These are phyloP conservation scores for Apiospora hydei DNA, from an alignment of 2,329 filamentous ascomycete genomes.

Conservation along the genomic window DNA sequence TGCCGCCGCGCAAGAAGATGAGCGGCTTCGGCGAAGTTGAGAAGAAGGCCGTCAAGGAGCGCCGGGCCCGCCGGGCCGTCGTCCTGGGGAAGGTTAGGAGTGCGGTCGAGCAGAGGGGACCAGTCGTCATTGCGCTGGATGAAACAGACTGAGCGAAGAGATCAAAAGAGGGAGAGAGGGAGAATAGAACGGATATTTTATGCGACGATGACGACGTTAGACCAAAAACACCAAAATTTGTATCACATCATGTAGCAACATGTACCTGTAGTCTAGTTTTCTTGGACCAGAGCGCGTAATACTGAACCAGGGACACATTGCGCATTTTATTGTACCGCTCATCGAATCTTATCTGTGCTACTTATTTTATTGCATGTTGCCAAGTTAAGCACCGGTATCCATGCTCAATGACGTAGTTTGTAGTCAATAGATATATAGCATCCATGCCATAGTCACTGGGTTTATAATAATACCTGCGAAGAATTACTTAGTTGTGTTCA, in stretches of 20 bases:
- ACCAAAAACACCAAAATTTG: constrained; percentile 7
- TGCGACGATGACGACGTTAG: constrained; percentile 9
- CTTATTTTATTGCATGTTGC: not conserved
- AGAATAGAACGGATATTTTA: not conserved
- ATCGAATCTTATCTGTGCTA: too few species aligned
- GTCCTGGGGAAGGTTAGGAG: constrained; percentile 60
- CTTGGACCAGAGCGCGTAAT: not conserved
- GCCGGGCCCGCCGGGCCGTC: constrained; percentile 59
- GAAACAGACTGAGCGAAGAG: not conserved
- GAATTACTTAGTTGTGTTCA: too few species aligned
- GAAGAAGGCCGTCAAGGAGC: constrained; percentile 62
- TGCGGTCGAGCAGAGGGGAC: constrained; percentile 58
- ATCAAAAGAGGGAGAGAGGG: not conserved
- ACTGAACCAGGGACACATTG: not conserved
- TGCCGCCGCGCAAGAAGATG: constrained; percentile 65
- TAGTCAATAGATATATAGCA: not conserved
- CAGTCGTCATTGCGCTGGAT: constrained; percentile 45
- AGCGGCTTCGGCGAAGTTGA: constrained; percentile 67
- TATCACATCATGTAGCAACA: constrained; percentile 18
- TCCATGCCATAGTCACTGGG: too few species aligned
- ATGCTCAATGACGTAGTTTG: not conserved
- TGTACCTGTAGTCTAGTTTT: constrained; percentile 14
- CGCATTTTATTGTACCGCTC: too few species aligned
- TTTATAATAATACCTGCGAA: too few species aligned
- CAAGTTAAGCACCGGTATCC: not conserved